Conservation (phyloP, 805 yeast species). For the Scheffersomyces coipomensis region DNA sequence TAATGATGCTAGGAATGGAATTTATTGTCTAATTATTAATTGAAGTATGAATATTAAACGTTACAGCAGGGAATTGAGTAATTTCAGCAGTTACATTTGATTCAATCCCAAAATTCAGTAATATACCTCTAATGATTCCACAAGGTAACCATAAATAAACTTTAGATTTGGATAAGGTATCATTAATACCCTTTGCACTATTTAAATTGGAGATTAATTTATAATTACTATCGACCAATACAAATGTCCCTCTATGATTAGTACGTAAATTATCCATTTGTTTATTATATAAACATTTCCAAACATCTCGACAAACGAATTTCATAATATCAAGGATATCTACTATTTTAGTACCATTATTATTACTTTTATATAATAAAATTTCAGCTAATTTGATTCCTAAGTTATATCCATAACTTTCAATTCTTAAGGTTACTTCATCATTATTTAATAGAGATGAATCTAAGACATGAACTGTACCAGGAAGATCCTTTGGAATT, state of each 20-base stretch:
- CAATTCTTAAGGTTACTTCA: constrained; percentile 59
- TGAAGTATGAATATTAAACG: constrained; percentile 66
- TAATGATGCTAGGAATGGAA: too few species aligned
- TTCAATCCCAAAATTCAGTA: constrained; percentile 67
- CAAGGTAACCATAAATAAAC: constrained; percentile 68
- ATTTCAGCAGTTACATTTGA: constrained; percentile 66
- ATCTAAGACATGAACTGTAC: constrained; percentile 41
- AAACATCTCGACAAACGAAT: constrained; percentile 87
- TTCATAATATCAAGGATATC: constrained; percentile 84
- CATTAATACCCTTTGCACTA: constrained; percentile 41
- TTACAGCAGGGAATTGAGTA: constrained; percentile 60
- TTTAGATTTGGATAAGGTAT: constrained; percentile 43
- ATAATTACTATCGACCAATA: constrained; percentile 68
- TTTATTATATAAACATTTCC: constrained; percentile 77
- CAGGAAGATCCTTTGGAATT: constrained; percentile 36
- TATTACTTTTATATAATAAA: constrained; percentile 36
- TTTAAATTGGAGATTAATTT: constrained; percentile 52
- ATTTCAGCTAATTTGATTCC: constrained; percentile 59
- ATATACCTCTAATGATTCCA: constrained; percentile 72
- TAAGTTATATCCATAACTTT: constrained; percentile 66
- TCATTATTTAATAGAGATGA: constrained; percentile 36
- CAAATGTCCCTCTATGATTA: constrained; percentile 84
- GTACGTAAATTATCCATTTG: constrained; percentile 92
- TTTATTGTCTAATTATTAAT: constrained; percentile 39
- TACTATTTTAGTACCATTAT: constrained; percentile 33